Conservation (phyloP, 1,284 basidiomycete genomes). For the Termitomyces sp. region DNA sequence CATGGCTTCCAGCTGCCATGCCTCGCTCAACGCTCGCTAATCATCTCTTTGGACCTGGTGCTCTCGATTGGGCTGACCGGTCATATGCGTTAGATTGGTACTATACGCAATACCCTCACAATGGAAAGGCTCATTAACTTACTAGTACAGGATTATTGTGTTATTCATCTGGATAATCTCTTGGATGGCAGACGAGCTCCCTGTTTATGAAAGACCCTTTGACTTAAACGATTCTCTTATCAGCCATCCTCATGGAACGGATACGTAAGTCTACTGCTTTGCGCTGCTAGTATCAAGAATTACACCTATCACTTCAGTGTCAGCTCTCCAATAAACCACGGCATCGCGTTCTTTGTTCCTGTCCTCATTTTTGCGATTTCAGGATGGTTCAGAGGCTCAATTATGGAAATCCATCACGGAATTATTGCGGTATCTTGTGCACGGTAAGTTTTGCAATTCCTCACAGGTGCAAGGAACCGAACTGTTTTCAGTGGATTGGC, state of each 20-base stretch:
- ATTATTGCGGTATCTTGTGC: constrained; percentile 44
- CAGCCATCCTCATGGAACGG: constrained; percentile 42
- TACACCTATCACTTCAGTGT: constrained; percentile 33
- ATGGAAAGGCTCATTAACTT: not conserved
- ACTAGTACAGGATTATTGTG: constrained; percentile 43
- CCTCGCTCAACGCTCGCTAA: constrained; percentile 18
- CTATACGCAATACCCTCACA: not conserved
- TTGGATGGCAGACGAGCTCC: constrained; percentile 32
- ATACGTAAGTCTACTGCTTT: constrained; percentile 38
- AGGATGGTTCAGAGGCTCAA: constrained; percentile 39
- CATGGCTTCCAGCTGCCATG: too few relatives aligned
- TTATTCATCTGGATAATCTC: constrained; percentile 41
- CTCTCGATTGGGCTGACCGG: constrained; percentile 44
- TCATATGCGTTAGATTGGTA: constrained; percentile 42
- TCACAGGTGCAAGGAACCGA: not conserved
- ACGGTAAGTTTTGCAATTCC: constrained; percentile 32
- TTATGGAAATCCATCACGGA: constrained; percentile 54
- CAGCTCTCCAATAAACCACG: constrained; percentile 41
- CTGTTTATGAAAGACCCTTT: constrained; percentile 54
- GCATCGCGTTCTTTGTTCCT: constrained; percentile 44
- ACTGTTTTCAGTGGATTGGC: constrained; percentile 37
- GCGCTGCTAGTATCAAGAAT: not conserved
- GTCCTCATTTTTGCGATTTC: constrained; percentile 31
- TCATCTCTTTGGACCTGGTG: constrained; percentile 33
- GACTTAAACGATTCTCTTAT: constrained; percentile 48